These are phyloP conservation scores for Panaeolus papilionaceus DNA, from an alignment of 768 basidiomycete species.

Conservation along the genomic window DNA sequence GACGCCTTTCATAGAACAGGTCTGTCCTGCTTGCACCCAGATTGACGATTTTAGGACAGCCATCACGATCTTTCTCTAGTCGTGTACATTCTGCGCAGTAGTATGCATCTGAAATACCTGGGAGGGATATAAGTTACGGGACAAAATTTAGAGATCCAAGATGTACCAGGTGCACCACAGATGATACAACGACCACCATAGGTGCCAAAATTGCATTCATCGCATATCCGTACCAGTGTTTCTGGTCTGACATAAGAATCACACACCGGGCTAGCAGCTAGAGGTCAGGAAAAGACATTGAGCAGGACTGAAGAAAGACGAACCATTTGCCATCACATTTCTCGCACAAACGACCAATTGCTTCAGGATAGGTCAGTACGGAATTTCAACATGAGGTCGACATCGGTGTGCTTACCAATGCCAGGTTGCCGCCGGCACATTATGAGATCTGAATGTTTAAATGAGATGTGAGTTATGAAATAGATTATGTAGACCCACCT, in stretches of 20 bases:
- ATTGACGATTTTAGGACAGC: conserved; percentile 98
- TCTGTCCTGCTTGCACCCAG: conserved; percentile 94
- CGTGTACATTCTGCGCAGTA: conserved; percentile 99
- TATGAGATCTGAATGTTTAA: conserved; percentile 76
- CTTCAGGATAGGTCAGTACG: conserved; percentile 44
- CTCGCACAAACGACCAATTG: conserved; percentile 97
- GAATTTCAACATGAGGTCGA: background rate
- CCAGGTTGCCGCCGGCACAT: conserved; percentile 99
- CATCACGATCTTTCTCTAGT: conserved; percentile 96
- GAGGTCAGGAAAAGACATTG: conserved; percentile 1
- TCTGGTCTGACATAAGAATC: conserved; percentile 99
- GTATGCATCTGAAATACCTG: conserved; percentile 98
- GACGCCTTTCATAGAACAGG: conserved; percentile 88
- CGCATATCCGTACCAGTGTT: conserved; percentile 97
- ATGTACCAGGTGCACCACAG: conserved; percentile 90
- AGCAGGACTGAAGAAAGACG: conserved; percentile 29
- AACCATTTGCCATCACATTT: conserved; percentile 99
- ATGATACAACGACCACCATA: conserved; percentile 98
- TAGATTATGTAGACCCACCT: conserved; percentile 46
- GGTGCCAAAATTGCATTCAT: conserved; percentile 99
- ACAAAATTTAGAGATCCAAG: background rate
- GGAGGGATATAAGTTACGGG: conserved; percentile 6
- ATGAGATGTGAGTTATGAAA: background rate
- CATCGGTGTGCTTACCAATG: conserved; percentile 64
- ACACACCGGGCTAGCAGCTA: conserved; percentile 81